Conservation (phyloP, 495 filamentous ascomycete genomes). For the Chaetomium tenue region DNA sequence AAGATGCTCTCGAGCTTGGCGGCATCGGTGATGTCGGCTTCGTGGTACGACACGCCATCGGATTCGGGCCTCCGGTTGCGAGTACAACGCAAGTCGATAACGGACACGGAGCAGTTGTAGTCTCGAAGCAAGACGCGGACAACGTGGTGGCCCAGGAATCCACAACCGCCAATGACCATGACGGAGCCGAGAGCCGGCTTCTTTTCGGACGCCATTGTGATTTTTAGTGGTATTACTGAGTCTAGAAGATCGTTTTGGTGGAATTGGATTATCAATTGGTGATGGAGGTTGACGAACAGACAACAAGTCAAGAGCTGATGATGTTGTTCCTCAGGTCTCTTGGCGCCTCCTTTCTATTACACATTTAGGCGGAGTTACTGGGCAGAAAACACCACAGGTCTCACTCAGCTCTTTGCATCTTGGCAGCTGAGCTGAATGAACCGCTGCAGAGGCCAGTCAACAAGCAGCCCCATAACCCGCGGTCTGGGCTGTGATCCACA, state of each 20-base stretch:
- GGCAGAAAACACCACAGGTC: slow-evolving; percentile 20
- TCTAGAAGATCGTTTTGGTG: background rate
- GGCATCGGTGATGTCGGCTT: slow-evolving; percentile 81
- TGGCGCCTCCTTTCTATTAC: slow-evolving; percentile 21
- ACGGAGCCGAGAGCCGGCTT: slow-evolving; percentile 53
- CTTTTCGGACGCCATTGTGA: slow-evolving; percentile 40
- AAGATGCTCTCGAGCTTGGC: slow-evolving; percentile 65
- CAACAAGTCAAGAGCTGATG: background rate
- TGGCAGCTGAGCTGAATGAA: no score
- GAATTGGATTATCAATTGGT: background rate
- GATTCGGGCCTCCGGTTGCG: slow-evolving; percentile 68
- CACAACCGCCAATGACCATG: slow-evolving; percentile 67
- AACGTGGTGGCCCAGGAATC: slow-evolving; percentile 70
- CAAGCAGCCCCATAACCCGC: background rate
- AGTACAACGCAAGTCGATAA: slow-evolving; percentile 80
- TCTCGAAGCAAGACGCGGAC: slow-evolving; percentile 58
- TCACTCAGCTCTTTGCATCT: background rate
- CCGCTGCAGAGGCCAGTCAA: no score
- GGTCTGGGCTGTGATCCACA: no score
- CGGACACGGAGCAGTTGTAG: slow-evolving; percentile 62
- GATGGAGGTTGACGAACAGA: background rate
- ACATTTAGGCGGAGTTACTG: slow-evolving; percentile 24
- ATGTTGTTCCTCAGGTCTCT: background rate
- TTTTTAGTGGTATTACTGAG: background rate
- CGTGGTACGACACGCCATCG: slow-evolving; percentile 70